Evolutionary conservation across 2,329 filamentous ascomycete species (phyloP).

Genomic region (Pestalotiopsis sp.): DNA sequence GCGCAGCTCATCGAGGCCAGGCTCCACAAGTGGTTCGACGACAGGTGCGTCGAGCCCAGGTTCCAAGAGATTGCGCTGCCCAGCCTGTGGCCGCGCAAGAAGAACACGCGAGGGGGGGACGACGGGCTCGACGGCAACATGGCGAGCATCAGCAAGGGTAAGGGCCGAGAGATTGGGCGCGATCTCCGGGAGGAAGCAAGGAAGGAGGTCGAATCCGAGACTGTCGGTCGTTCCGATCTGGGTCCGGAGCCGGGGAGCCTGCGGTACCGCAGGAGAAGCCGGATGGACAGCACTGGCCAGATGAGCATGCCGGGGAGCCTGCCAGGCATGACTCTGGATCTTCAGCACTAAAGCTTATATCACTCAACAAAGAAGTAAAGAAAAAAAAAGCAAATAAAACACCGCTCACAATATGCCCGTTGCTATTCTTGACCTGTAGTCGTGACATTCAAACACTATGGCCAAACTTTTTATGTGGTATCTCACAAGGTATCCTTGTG

Average conservation of each 20-base stretch:
- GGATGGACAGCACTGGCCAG: conserved; percentile 32
- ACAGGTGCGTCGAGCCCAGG: conserved; percentile 80
- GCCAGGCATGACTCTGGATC: conserved; percentile 57
- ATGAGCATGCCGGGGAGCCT: conserved; percentile 51
- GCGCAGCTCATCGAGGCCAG: conserved; percentile 80
- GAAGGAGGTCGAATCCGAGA: conserved; percentile 48
- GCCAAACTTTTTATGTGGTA: not conserved
- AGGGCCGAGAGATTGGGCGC: conserved; percentile 54
- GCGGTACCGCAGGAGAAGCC: conserved; percentile 43
- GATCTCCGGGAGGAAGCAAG: conserved; percentile 55
- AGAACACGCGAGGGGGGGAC: conserved; percentile 76
- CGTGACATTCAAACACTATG: not conserved
- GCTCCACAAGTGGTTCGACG: conserved; percentile 85
- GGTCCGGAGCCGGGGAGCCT: conserved; percentile 32
- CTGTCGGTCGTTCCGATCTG: conserved; percentile 31
- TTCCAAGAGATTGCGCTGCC: conserved; percentile 87
- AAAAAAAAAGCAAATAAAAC: not conserved
- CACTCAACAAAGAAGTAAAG: not conserved
- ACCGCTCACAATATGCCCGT: not conserved
- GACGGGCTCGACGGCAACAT: conserved; percentile 50
- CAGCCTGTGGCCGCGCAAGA: conserved; percentile 81
- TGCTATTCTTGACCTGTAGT: no score
- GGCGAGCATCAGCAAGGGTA: conserved; percentile 53
- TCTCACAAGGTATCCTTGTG: not conserved
- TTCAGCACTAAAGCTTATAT: conserved; percentile 46